Conservation (phyloP, 768 basidiomycete genomes). For the Cytidiella melzeri region DNA sequence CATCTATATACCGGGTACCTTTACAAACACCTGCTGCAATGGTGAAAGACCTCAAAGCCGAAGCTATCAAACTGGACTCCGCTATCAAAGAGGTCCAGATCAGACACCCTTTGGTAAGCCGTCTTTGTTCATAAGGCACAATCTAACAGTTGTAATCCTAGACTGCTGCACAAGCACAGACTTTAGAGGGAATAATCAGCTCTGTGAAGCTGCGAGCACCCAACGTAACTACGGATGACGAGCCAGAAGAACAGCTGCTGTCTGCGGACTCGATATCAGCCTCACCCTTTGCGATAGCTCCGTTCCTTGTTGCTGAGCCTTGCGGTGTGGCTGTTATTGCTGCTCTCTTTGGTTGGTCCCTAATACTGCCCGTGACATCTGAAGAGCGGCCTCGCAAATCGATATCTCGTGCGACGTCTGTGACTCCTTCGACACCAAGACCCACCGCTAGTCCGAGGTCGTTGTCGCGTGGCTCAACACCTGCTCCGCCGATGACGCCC, state of each 20-base stretch:
- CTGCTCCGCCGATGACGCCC: not conserved
- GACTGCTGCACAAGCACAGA: slow-evolving; percentile 52
- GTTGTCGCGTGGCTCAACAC: not conserved
- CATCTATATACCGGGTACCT: slow-evolving; percentile 70
- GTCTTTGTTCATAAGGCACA: not conserved
- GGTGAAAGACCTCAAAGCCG: slow-evolving; percentile 52
- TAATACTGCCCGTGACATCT: slow-evolving; percentile 25
- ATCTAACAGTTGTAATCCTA: slow-evolving; percentile 20
- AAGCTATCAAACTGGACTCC: slow-evolving; percentile 47
- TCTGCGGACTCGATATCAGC: not conserved
- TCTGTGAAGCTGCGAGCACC: slow-evolving; percentile 13
- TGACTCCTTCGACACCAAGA: slow-evolving; percentile 2
- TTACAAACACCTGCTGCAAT: slow-evolving; percentile 60
- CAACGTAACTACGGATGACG: not conserved
- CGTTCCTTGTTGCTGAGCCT: slow-evolving; percentile 23
- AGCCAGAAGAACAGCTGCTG: not conserved
- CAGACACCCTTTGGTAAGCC: slow-evolving; percentile 68
- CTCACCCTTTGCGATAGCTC: not conserved
- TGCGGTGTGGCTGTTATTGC: slow-evolving; percentile 36
- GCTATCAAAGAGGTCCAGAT: slow-evolving; percentile 48
- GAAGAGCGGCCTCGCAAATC: slow-evolving; percentile 9
- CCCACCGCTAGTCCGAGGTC: slow-evolving; percentile 3
- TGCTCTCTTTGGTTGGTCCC: slow-evolving; percentile 45
- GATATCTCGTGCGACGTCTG: slow-evolving; percentile 24
- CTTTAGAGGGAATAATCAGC: slow-evolving; percentile 42